phyloP scores from a whole-genome alignment of 129 eudicot genomes.

The Lonicera japonica region DNA sequence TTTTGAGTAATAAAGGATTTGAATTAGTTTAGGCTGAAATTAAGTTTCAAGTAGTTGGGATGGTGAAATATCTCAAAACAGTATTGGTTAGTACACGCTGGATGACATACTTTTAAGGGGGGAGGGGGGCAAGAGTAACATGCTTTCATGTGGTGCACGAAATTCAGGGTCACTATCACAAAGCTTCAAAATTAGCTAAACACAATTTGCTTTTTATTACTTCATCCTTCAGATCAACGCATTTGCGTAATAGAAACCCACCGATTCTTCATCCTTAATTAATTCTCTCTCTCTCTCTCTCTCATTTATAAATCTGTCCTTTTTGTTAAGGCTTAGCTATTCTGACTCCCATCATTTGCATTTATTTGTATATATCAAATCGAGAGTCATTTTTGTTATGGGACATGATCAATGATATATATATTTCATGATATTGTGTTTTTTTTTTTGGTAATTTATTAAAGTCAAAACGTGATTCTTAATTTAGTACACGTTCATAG shows the following conservation, averaged over 20 bases:
- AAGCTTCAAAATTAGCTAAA: not conserved
- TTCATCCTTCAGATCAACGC: not conserved
- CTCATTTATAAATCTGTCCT: too few relatives aligned
- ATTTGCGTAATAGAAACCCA: not conserved
- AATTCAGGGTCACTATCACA: not conserved
- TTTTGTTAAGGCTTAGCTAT: too few relatives aligned
- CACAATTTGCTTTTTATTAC: not conserved
- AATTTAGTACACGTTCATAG: too few relatives aligned
- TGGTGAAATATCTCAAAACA: not conserved
- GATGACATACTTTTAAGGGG: not conserved
- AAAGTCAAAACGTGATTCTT: too few relatives aligned
- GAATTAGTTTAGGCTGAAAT: not conserved
- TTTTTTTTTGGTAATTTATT: too few relatives aligned
- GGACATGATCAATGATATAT: too few relatives aligned
- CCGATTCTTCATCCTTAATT: not conserved
- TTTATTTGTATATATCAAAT: too few relatives aligned
- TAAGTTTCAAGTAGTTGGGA: conserved; percentile 7
- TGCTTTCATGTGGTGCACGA: conserved; percentile 3
- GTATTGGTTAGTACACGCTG: not conserved
- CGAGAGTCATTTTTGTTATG: too few relatives aligned
- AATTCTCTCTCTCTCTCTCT: too few relatives aligned
- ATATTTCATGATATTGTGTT: too few relatives aligned
- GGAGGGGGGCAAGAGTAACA: conserved; percentile 7
- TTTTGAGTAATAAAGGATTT: too few relatives aligned
- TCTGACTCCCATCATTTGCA: too few relatives aligned